These are phyloP conservation scores for Euphrasia arctica DNA, from an alignment of 305 asterid species.

Conservation along the genomic window DNA sequence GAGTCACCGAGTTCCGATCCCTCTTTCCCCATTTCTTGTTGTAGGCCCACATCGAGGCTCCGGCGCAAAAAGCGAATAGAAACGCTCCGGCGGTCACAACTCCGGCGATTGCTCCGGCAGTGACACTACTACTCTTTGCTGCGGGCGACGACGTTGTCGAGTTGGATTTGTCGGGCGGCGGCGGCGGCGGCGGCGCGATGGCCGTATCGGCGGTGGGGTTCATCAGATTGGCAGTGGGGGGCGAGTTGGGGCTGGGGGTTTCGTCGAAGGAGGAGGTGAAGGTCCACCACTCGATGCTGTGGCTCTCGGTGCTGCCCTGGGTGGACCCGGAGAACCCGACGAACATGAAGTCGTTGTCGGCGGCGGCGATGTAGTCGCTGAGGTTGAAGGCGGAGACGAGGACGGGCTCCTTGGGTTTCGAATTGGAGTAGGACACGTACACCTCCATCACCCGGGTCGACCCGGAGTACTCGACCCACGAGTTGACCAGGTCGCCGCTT, in stretches of 20 bases:
- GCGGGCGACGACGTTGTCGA: not conserved
- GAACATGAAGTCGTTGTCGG: constrained; percentile 8
- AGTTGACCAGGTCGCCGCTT: constrained; percentile 17
- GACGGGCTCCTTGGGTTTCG: constrained; percentile 12
- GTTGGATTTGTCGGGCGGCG: not conserved
- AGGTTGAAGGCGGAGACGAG: constrained; percentile 2
- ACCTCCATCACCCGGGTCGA: constrained; percentile 7
- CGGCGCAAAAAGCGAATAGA: constrained; percentile 3
- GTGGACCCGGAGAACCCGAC: constrained; percentile 20
- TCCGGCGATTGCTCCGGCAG: not conserved
- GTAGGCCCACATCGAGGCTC: not conserved
- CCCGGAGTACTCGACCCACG: constrained; percentile 20
- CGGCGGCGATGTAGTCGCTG: not conserved
- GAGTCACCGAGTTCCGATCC: not conserved
- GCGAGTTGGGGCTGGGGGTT: constrained; percentile 27
- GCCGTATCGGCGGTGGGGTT: constrained; percentile 34
- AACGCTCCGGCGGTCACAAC: constrained; percentile 12
- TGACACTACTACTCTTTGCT: not conserved
- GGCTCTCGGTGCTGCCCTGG: constrained; percentile 13
- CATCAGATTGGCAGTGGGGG: constrained; percentile 20
- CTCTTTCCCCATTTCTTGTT: not conserved
- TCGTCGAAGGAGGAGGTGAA: constrained; percentile 68
- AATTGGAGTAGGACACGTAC: constrained; percentile 14
- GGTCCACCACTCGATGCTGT: constrained; percentile 38
- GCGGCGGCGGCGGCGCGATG: too few relatives aligned